These are phyloP conservation scores for Hyphochytrium catenoides DNA, from an alignment of 352 stramenopile genomes.

Conservation along the genomic window DNA sequence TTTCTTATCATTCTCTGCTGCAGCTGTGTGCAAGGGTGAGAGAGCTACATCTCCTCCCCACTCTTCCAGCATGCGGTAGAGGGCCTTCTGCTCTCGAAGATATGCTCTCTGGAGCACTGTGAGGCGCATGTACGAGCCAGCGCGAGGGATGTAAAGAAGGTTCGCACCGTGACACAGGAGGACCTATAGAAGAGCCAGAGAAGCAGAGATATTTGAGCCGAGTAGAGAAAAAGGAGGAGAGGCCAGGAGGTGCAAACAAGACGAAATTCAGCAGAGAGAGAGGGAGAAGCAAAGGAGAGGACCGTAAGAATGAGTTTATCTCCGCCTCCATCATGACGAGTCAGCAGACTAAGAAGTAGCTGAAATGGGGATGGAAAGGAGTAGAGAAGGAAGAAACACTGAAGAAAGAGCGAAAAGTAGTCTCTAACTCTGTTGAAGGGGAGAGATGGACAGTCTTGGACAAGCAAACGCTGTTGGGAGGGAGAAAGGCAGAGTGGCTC, in stretches of 20 bases:
- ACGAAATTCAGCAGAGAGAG: too few species aligned
- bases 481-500: too few species aligned
- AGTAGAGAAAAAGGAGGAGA: slow-evolving; percentile 11
- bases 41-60: slow-evolving; percentile 37
- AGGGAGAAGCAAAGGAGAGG: too few species aligned
- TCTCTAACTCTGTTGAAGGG: neutral
- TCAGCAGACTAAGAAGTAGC: slow-evolving; percentile 13
- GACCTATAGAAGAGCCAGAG: slow-evolving; percentile 5
- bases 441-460: too few species aligned
- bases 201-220: slow-evolving; percentile 1
- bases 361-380: slow-evolving; percentile 22
- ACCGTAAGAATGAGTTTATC: too few species aligned
- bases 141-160: slow-evolving; percentile 29
- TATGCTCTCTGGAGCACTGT: slow-evolving; percentile 51
- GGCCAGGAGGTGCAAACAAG: slow-evolving; percentile 20
- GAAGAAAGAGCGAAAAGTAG: slow-evolving; percentile 2
- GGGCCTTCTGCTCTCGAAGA: slow-evolving; percentile 39
- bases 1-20: slow-evolving; percentile 19
- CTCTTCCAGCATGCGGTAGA: slow-evolving; percentile 32
- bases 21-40: slow-evolving; percentile 38
- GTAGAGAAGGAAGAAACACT: slow-evolving; percentile 3
- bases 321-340: too few species aligned
- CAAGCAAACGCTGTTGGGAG: too few species aligned
- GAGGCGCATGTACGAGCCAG: too few species aligned
- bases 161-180: slow-evolving; percentile 15